Evolutionary conservation across 371 early-diverging fungal genomes (phyloP).

Genomic region (Funneliformis caledonium): DNA sequence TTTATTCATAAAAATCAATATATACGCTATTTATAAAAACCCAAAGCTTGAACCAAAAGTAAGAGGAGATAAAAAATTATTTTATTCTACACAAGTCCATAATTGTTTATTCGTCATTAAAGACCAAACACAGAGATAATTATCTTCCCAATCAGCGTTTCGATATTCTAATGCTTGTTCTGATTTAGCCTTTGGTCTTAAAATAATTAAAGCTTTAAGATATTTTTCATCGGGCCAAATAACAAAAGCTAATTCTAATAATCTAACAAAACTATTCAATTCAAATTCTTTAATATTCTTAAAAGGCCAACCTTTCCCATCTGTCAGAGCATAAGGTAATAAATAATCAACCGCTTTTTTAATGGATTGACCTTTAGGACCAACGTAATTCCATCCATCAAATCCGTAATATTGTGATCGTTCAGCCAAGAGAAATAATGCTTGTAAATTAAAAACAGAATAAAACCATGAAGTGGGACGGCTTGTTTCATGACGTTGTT

Average conservation of each 20-base stretch:
- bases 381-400: constrained; percentile 45
- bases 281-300: constrained; percentile 13
- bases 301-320: constrained; percentile 16
- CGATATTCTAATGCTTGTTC: background rate
- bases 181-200: constrained; percentile 13
- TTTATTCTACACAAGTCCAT: constrained; percentile 11
- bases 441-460: constrained; percentile 50
- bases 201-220: constrained; percentile 20
- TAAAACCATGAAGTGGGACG: constrained; percentile 50
- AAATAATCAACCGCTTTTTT: constrained; percentile 56
- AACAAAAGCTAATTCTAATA: constrained; percentile 16
- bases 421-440: constrained; percentile 47
- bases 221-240: constrained; percentile 7
- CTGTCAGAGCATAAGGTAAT: constrained; percentile 47
- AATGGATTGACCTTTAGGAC: constrained; percentile 47
- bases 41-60: no score
- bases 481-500: constrained; percentile 50
- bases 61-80: no score
- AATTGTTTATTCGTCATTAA: constrained; percentile 9
- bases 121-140: constrained; percentile 1
- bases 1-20: background rate
- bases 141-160: background rate
- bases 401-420: constrained; percentile 42
- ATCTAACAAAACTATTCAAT: background rate
- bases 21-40: no score